phyloP scores from a whole-genome alignment of 345 rosid species.

The Camelina hispida region DNA sequence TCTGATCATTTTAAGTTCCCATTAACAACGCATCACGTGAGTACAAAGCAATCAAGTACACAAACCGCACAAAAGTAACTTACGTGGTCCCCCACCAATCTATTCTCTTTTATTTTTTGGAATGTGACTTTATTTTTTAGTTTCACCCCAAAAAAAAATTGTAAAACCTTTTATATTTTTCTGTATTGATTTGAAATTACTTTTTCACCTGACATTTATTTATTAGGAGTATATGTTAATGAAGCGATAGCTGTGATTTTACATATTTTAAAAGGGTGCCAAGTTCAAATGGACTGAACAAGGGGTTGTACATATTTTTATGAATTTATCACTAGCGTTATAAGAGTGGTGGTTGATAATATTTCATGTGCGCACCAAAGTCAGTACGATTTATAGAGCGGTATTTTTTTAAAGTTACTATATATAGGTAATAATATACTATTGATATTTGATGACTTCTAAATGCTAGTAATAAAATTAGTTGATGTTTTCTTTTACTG shows the following conservation, averaged over 20 bases:
- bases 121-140: neutral
- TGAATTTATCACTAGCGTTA: no score
- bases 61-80: slow-evolving; percentile 25
- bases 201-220: slow-evolving; percentile 27
- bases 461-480: slow-evolving; percentile 14
- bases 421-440: neutral
- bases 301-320: neutral
- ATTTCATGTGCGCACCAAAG: slow-evolving; percentile 14
- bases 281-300: neutral
- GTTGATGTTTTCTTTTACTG: neutral
- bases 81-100: slow-evolving; percentile 36
- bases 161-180: no score
- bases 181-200: neutral
- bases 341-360: slow-evolving; percentile 9
- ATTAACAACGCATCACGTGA: slow-evolving; percentile 45
- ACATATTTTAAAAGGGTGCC: slow-evolving; percentile 2
- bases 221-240: neutral
- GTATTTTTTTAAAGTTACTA: neutral
- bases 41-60: slow-evolving; percentile 36
- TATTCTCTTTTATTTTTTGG: neutral
- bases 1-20: neutral
- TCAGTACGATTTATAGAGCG: neutral
- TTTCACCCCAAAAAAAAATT: neutral
- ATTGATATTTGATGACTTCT: slow-evolving; percentile 8
- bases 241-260: neutral